Evolutionary conservation across 129 eudicot genomes (phyloP).

Genomic region (carrot (Daucus carota)): DNA sequence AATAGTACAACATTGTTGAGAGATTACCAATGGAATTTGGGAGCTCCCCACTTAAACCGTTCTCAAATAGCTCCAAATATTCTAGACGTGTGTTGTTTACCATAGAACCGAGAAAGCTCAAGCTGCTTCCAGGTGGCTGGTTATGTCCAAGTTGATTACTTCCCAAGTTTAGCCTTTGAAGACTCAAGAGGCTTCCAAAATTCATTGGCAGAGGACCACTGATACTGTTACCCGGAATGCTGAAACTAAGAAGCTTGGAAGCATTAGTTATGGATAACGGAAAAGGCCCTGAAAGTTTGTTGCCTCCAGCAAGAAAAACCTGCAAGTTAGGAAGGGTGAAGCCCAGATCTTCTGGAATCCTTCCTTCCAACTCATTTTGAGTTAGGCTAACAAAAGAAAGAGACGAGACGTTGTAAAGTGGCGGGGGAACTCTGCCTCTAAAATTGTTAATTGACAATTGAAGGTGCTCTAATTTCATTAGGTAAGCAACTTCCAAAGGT

Average conservation of each 20-base stretch:
- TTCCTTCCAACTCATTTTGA: background rate
- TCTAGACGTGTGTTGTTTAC: background rate
- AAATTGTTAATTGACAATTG: constrained; percentile 7
- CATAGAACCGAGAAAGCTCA: background rate
- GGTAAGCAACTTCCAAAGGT: constrained; percentile 6
- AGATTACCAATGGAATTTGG: too few species aligned
- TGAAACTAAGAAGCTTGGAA: background rate
- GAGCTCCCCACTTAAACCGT: too few species aligned
- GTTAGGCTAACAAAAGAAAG: too few species aligned
- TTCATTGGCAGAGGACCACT: background rate
- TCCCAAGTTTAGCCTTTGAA: background rate
- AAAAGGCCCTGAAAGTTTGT: constrained; percentile 5
- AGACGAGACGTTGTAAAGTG: background rate
- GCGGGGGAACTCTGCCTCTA: background rate
- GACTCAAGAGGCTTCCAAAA: constrained; percentile 1
- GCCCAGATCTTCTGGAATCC: constrained; percentile 6
- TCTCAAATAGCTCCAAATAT: too few species aligned
- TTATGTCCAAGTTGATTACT: constrained; percentile 4
- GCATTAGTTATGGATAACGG: constrained; percentile 10
- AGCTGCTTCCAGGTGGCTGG: background rate
- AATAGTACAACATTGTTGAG: too few species aligned
- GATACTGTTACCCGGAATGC: background rate
- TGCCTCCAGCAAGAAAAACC: background rate
- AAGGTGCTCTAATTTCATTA: background rate
- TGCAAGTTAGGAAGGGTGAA: background rate